Evolutionary conservation across 2,329 filamentous ascomycete species (phyloP), one percentile per base, ranked within the genome.

Genomic region (Aspergillus sp.): DNA sequence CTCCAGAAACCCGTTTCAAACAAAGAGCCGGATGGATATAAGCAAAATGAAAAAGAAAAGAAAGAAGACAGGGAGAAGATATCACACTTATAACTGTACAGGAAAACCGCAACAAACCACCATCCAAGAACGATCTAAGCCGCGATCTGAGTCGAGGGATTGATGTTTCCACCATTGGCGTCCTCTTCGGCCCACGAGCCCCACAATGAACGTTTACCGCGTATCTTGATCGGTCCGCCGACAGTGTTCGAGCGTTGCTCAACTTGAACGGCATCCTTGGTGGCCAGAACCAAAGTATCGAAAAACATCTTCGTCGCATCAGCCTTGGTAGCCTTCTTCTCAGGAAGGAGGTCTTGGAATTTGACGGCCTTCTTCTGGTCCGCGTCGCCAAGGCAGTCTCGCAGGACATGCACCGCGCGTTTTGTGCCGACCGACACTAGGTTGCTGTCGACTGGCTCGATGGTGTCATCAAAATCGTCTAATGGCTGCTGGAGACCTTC

Each of bases 261-360:
- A 24, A 98, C 91, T 77, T 96, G 96, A 77, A 99, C 90, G 26
- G 95, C 95, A 72, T 99, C 95, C 78, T 99, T 99, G 42, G 95
- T 99, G 5, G 93, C 95, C 47, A 99, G 83, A 3, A 99, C 95
- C 22, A 99, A 82, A 54, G 95, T 89, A 77, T 99, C 95, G 68
- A 99, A 99, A 80, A 99, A 99, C 92, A 99, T 97, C 82, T 97
- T 97, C 43, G 95, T 99, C 0, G 95, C 95, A 68, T 98, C 95
- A 8, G 89, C 89, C 74, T 91, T 90, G 64, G 84, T 91, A 0
- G 93, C 93, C 59, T 84, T 85, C 62, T 82, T 78, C 75, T 96
- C 91, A 0, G 95, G 95, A 34, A 97, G 83, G 48, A 99, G 83
- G 57, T 96, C 89, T 68, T 97, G 93, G 81, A 99, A 97, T 3